These are phyloP conservation scores for Umbelopsis isabellina DNA, from an alignment of 192 early-diverging fungal species.

Conservation along the genomic window DNA sequence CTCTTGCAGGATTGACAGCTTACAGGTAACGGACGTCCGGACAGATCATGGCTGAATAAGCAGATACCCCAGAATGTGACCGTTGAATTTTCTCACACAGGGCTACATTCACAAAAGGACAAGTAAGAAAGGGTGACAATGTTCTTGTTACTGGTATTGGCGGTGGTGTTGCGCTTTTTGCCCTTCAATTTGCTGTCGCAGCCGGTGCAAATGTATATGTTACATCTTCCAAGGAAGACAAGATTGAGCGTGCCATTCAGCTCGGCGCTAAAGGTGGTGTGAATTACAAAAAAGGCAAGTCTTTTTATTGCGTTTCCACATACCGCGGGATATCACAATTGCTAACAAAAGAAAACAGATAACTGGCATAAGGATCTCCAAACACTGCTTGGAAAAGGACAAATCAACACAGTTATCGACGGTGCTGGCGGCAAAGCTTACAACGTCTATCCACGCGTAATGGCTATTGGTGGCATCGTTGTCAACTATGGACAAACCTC, in stretches of 20 bases:
- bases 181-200: constrained; percentile 66
- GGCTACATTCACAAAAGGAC: constrained; percentile 63
- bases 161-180: constrained; percentile 72
- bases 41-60: constrained; percentile 1
- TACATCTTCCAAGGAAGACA: constrained; percentile 64
- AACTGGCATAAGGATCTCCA: constrained; percentile 54
- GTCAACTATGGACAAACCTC: constrained; percentile 65
- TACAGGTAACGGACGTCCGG: constrained; percentile 35
- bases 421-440: constrained; percentile 63
- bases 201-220: constrained; percentile 73
- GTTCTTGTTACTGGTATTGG: constrained; percentile 78
- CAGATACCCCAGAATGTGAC: not conserved
- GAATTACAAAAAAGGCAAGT: constrained; percentile 66
- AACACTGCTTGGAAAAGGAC: constrained; percentile 32
- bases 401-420: constrained; percentile 64
- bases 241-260: constrained; percentile 60
- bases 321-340: not conserved
- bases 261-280: constrained; percentile 73
- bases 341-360: constrained; percentile 28
- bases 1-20: constrained; percentile 67
- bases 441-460: constrained; percentile 44
- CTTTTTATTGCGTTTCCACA: not conserved
- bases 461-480: constrained; percentile 58
- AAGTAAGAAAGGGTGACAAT: constrained; percentile 51
- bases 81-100: constrained; percentile 38